phyloP scores from a whole-genome alignment of 176 grass and related monocot species.

The Bromus sterilis region DNA sequence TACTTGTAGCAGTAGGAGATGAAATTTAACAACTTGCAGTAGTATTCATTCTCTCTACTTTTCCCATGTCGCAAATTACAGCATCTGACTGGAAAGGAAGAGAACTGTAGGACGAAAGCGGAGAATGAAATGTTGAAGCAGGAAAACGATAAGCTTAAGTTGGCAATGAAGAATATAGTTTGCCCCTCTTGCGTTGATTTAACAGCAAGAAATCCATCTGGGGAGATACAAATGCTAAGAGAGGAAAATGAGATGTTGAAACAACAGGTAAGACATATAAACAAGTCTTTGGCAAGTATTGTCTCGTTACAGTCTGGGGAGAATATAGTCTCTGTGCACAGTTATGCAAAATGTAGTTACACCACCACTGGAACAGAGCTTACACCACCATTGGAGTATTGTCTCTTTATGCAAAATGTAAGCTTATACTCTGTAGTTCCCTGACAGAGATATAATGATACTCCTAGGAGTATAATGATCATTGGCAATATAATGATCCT shows the following conservation, averaged over 20 bases:
- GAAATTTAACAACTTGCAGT: too few species aligned
- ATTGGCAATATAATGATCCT: too few species aligned
- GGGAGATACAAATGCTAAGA: constrained; percentile 22
- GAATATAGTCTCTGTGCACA: too few species aligned
- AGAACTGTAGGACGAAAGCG: constrained; percentile 42
- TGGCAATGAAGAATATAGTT: neutral
- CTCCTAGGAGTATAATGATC: too few species aligned
- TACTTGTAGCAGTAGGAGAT: neutral
- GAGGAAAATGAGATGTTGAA: constrained; percentile 24
- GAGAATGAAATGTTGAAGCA: constrained; percentile 42
- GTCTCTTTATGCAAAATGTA: too few species aligned
- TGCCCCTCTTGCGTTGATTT: constrained; percentile 27
- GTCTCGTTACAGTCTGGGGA: too few species aligned
- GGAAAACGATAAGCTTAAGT: constrained; percentile 36
- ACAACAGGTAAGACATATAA: constrained; percentile 39
- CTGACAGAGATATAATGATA: too few species aligned
- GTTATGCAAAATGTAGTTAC: too few species aligned
- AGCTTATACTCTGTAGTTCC: too few species aligned
- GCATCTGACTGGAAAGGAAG: constrained; percentile 36
- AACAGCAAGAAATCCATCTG: neutral
- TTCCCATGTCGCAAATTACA: constrained; percentile 17
- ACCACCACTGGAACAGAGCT: too few species aligned
- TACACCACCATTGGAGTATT: too few species aligned
- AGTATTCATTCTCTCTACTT: neutral
- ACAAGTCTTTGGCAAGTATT: neutral